A percentile compares a stretch with the other conserved stretches of the same genome.
Evolutionary conservation across 768 basidiomycete genomes (phyloP).

Genomic region (Mycena rebaudengoi): DNA sequence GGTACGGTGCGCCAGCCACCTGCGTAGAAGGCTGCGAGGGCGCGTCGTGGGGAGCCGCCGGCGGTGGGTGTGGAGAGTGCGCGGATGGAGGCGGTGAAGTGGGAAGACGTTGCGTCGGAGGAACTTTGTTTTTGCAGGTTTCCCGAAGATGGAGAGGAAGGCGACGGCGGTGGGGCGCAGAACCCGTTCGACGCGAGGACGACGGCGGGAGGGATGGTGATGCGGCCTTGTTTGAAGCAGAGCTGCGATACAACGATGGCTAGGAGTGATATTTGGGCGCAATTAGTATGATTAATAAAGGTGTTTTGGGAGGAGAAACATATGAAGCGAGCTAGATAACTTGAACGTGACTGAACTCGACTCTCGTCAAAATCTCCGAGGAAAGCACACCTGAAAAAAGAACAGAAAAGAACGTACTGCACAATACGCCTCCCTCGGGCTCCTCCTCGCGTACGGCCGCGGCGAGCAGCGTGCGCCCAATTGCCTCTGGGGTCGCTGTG

Average conservation of each 20-base stretch:
- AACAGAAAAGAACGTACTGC: too few species aligned
- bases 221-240: constrained; percentile 76
- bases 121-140: not conserved
- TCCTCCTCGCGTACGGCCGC: too few species aligned
- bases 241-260: constrained; percentile 69
- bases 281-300: constrained; percentile 69
- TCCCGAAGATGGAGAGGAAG: constrained; percentile 44
- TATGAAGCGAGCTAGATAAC: too few species aligned
- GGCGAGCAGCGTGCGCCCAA: too few species aligned
- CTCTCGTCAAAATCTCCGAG: too few species aligned
- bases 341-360: too few species aligned
- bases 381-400: too few species aligned
- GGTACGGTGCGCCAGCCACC: constrained; percentile 72
- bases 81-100: constrained; percentile 48
- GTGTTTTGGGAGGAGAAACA: too few species aligned
- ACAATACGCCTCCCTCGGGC: too few species aligned
- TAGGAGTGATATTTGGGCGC: constrained; percentile 65
- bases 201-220: constrained; percentile 76
- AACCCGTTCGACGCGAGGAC: constrained; percentile 70
- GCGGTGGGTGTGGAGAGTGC: too few species aligned
- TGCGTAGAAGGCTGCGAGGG: constrained; percentile 49
- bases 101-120: constrained; percentile 60
- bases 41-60: too few species aligned
- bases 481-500: not conserved
- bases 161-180: constrained; percentile 39